Conservation (phyloP, 495 filamentous ascomycete species). For the Aeminium ludgeri region DNA sequence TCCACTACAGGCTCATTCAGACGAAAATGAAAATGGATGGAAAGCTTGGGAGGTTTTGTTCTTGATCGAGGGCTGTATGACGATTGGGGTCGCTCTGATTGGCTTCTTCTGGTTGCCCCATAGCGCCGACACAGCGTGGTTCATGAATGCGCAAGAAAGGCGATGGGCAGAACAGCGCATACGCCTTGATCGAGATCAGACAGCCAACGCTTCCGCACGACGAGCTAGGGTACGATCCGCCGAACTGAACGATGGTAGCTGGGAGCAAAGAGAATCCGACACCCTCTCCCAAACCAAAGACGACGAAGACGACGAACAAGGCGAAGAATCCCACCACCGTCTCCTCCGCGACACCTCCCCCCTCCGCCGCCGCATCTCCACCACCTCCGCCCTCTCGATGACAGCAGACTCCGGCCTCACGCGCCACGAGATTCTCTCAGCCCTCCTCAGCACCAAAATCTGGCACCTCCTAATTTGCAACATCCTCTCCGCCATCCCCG, state of each 20-base stretch:
- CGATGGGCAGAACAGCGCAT: constrained; percentile 28
- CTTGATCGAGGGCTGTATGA: constrained; percentile 36
- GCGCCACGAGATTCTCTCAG: constrained; percentile 31
- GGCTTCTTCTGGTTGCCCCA: constrained; percentile 36
- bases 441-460: constrained; percentile 35
- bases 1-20: neutral
- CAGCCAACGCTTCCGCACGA: constrained; percentile 7
- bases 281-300: too few relatives aligned
- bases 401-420: constrained; percentile 28
- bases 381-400: constrained; percentile 3
- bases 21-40: constrained; percentile 16
- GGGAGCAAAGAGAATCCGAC: too few relatives aligned
- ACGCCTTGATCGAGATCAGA: constrained; percentile 17
- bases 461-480: constrained; percentile 36
- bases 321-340: constrained; percentile 7
- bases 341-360: constrained; percentile 9
- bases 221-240: constrained; percentile 4
- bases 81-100: constrained; percentile 30
- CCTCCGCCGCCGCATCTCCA: constrained; percentile 1
- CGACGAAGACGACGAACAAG: constrained; percentile 10
- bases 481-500: constrained; percentile 37
- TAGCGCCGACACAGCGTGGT: constrained; percentile 37
- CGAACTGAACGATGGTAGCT: too few relatives aligned
- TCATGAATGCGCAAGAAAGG: constrained; percentile 30
- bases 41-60: constrained; percentile 40